Percentiles rank a stretch among this genome's conserved stretches.
phyloP scores from a whole-genome alignment of 805 yeast species.

The Starmerella powellii region DNA sequence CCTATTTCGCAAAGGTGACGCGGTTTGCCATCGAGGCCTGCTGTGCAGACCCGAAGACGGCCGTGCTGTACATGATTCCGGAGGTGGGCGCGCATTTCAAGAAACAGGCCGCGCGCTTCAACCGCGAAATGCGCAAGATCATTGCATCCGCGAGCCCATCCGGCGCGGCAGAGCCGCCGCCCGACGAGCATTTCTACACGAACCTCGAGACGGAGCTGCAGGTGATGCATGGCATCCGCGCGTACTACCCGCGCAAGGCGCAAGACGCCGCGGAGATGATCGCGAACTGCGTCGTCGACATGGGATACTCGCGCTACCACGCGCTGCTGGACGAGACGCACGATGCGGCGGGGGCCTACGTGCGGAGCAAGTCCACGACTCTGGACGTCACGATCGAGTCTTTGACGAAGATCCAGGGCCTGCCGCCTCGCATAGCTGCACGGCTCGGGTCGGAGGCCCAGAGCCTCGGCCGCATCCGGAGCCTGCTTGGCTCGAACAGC shows the following conservation, averaged over 20 bases:
- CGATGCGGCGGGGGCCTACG: slow-evolving; percentile 10
- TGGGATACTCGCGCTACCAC: slow-evolving; percentile 14
- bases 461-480: slow-evolving; percentile 7
- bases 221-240: slow-evolving; percentile 8
- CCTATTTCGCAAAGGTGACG: slow-evolving; percentile 3
- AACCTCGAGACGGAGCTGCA: slow-evolving; percentile 16
- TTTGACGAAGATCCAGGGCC: slow-evolving; percentile 13
- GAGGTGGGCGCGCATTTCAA: slow-evolving; percentile 10
- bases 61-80: slow-evolving; percentile 11
- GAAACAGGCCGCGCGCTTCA: slow-evolving; percentile 8
- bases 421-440: slow-evolving; percentile 18
- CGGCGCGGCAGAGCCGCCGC: slow-evolving; percentile 1
- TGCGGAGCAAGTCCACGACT: slow-evolving; percentile 7
- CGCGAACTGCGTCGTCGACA: slow-evolving; percentile 15
- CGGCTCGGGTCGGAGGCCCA: slow-evolving; percentile 7
- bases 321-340: slow-evolving; percentile 1
- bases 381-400: slow-evolving; percentile 13
- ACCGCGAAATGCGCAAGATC: slow-evolving; percentile 12
- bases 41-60: not conserved
- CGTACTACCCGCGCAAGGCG: slow-evolving; percentile 11
- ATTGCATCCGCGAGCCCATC: not conserved
- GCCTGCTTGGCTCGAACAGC: slow-evolving; percentile 2
- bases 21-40: not conserved
- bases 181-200: slow-evolving; percentile 10
- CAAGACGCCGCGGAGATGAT: slow-evolving; percentile 14